These are phyloP conservation scores for Stipa capillata DNA, from an alignment of 176 grass and related monocot species.

Conservation along the genomic window DNA sequence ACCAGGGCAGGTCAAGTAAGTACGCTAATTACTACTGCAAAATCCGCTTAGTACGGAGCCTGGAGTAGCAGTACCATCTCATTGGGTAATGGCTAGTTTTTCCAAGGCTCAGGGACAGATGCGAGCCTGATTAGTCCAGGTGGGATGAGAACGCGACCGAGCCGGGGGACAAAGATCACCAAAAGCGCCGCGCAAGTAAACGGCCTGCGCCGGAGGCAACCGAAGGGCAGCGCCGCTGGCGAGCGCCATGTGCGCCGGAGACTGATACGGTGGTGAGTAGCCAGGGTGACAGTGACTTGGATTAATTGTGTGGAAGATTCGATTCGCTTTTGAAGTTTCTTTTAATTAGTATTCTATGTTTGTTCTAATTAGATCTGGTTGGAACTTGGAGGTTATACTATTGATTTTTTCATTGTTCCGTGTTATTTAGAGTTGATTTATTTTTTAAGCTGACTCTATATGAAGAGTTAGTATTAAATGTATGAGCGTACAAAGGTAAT, in stretches of 20 bases:
- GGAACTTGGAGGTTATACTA: too few relatives aligned
- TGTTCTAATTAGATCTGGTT: too few relatives aligned
- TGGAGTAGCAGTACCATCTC: neutral
- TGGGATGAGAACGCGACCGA: neutral
- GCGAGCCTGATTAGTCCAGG: neutral
- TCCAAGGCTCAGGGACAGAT: neutral
- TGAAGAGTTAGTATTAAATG: too few relatives aligned
- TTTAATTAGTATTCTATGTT: too few relatives aligned
- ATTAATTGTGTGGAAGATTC: too few relatives aligned
- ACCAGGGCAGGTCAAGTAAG: neutral
- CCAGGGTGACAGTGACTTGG: too few relatives aligned
- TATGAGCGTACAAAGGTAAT: too few relatives aligned
- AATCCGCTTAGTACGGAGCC: neutral
- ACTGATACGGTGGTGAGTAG: too few relatives aligned
- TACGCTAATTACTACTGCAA: neutral
- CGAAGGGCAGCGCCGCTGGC: neutral
- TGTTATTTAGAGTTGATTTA: too few relatives aligned
- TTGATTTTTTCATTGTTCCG: too few relatives aligned
- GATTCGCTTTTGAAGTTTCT: too few relatives aligned
- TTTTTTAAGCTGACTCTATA: too few relatives aligned
- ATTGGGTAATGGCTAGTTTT: neutral
- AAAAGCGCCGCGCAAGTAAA: neutral
- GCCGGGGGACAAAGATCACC: neutral
- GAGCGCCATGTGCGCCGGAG: neutral
- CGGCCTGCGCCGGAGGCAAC: conserved; percentile 5